phyloP scores from a whole-genome alignment of 768 basidiomycete species.

The Kwoniella dejecticola region DNA sequence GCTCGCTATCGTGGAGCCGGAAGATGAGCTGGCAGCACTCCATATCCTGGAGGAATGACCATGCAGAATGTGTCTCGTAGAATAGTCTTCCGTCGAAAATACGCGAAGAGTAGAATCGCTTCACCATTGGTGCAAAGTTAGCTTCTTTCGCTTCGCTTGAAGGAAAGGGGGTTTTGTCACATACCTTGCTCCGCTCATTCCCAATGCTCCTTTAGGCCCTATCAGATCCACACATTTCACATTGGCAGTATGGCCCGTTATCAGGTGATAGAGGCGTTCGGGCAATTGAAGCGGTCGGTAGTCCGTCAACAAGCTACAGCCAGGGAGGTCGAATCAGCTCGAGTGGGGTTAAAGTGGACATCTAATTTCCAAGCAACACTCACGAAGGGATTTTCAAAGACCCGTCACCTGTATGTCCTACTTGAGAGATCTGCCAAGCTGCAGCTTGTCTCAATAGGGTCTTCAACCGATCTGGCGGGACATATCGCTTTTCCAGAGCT shows the following conservation, averaged over 20 bases:
- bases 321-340: neutral
- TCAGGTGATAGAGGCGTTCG: constrained; percentile 22
- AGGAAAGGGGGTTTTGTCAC: too few species aligned
- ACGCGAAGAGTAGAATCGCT: constrained; percentile 53
- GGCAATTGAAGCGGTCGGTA: constrained; percentile 45
- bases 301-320: constrained; percentile 43
- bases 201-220: constrained; percentile 22
- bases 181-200: constrained; percentile 49
- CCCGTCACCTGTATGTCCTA: constrained; percentile 10
- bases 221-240: constrained; percentile 49
- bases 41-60: constrained; percentile 53
- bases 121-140: too few species aligned
- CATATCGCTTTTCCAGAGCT: constrained; percentile 16
- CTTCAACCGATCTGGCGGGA: constrained; percentile 34
- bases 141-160: too few species aligned
- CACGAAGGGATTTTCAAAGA: constrained; percentile 29
- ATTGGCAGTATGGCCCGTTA: constrained; percentile 43
- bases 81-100: constrained; percentile 31
- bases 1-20: constrained; percentile 29
- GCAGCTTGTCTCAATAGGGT: constrained; percentile 50
- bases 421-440: constrained; percentile 44
- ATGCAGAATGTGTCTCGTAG: constrained; percentile 24
- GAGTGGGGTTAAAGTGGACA: neutral
- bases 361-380: constrained; percentile 7
- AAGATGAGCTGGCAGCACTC: constrained; percentile 30